These are phyloP conservation scores for Blakeslea trispora DNA, from an alignment of 371 early-diverging fungal species.

Conservation along the genomic window DNA sequence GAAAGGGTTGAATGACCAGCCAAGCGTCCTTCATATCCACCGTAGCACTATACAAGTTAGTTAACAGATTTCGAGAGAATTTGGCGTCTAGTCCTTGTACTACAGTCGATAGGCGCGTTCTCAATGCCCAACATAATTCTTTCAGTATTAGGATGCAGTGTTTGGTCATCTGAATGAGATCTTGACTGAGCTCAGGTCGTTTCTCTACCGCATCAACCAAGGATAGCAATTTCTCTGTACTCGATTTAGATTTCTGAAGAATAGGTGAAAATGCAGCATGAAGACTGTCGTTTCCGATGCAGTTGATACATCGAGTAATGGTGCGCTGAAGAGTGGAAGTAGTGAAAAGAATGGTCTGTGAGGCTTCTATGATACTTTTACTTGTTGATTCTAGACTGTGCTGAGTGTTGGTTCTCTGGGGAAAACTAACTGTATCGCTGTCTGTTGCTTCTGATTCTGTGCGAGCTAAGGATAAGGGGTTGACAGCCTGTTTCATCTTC, in stretches of 20 bases:
- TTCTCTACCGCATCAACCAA: conserved; percentile 19
- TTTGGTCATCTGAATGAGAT: conserved; percentile 16
- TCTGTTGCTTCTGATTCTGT: neutral
- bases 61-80: conserved; percentile 46
- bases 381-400: neutral
- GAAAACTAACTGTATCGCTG: neutral
- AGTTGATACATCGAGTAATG: conserved; percentile 27
- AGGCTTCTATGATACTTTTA: conserved; percentile 25
- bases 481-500: neutral
- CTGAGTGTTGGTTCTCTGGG: neutral
- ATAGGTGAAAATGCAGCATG: conserved; percentile 22
- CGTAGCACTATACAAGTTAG: conserved; percentile 50
- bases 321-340: conserved; percentile 29
- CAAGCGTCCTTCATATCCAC: conserved; percentile 57
- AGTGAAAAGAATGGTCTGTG: conserved; percentile 39
- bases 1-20: conserved; percentile 37
- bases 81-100: conserved; percentile 46
- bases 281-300: conserved; percentile 27
- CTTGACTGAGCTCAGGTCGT: conserved; percentile 10
- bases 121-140: conserved; percentile 28
- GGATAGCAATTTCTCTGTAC: conserved; percentile 20
- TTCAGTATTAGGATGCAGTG: conserved; percentile 24
- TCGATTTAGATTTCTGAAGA: conserved; percentile 24
- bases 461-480: neutral
- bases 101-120: conserved; percentile 28